A percentile compares a stretch with the other conserved stretches of the same genome.
phyloP scores from a whole-genome alignment of 148 eudicot genomes.

The Vaccinium vitisidaea region DNA sequence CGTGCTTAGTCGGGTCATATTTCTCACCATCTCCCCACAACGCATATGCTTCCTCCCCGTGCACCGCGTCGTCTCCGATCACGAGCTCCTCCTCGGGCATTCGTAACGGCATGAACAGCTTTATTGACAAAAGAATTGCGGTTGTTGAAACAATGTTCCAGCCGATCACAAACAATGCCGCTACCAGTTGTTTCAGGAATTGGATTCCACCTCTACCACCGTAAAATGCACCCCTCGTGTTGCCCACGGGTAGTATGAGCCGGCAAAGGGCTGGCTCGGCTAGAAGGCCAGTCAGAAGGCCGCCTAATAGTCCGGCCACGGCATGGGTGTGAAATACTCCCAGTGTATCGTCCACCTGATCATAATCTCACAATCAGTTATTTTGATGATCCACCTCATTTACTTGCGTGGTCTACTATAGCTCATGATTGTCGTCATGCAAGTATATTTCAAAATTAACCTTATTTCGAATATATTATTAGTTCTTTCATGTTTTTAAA shows the following conservation, averaged over 20 bases:
- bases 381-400: not conserved
- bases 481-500: not conserved
- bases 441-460: not conserved
- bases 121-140: conserved; percentile 25
- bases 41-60: conserved; percentile 47
- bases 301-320: conserved; percentile 40
- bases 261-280: conserved; percentile 37
- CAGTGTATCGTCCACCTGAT: conserved; percentile 39
- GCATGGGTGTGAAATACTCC: conserved; percentile 44
- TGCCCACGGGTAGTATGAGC: conserved; percentile 26
- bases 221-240: conserved; percentile 38
- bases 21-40: conserved; percentile 43
- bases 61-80: conserved; percentile 44
- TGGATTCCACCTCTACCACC: conserved; percentile 29
- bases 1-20: conserved; percentile 28
- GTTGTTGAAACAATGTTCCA: conserved; percentile 38
- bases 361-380: not conserved
- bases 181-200: conserved; percentile 34
- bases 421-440: not conserved
- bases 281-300: conserved; percentile 36
- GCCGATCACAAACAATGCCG: conserved; percentile 32
- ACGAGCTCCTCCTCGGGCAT: conserved; percentile 38
- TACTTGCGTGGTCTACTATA: not conserved
- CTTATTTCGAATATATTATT: not conserved
- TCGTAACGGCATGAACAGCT: conserved; percentile 26